phyloP scores from a whole-genome alignment of 805 yeast species.

The Saturnispora mendoncae region DNA sequence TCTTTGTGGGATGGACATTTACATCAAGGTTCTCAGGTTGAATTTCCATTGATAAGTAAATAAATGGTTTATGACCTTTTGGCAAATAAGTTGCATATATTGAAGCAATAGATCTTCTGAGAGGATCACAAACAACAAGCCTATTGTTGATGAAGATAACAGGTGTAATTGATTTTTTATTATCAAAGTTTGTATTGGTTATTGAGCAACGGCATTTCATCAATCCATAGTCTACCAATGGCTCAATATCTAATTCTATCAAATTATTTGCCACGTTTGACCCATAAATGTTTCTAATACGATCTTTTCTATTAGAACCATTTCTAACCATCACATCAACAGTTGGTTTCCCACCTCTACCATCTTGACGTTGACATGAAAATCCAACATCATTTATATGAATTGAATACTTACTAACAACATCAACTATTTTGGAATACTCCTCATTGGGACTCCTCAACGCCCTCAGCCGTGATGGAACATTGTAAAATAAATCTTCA shows the following conservation, averaged over 20 bases:
- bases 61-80: conserved; percentile 67
- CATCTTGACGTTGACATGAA: conserved; percentile 68
- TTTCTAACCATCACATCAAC: conserved; percentile 55
- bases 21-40: conserved; percentile 74
- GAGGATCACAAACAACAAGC: conserved; percentile 73
- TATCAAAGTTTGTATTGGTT: conserved; percentile 61
- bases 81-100: conserved; percentile 64
- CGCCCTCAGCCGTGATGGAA: conserved; percentile 68
- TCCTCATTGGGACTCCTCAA: conserved; percentile 65
- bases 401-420: conserved; percentile 73
- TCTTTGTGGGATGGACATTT: conserved; percentile 91
- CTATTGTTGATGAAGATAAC: conserved; percentile 81
- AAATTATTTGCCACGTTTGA: conserved; percentile 57
- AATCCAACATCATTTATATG: conserved; percentile 65
- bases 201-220: conserved; percentile 47
- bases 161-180: conserved; percentile 57
- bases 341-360: conserved; percentile 39
- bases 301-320: conserved; percentile 43
- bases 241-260: conserved; percentile 35
- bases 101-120: conserved; percentile 57
- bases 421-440: conserved; percentile 66
- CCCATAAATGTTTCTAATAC: conserved; percentile 71
- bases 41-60: conserved; percentile 63
- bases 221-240: conserved; percentile 41
- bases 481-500: conserved; percentile 84